phyloP scores from a whole-genome alignment of 441 rosid genomes.

The Theobroma grandiflorum region DNA sequence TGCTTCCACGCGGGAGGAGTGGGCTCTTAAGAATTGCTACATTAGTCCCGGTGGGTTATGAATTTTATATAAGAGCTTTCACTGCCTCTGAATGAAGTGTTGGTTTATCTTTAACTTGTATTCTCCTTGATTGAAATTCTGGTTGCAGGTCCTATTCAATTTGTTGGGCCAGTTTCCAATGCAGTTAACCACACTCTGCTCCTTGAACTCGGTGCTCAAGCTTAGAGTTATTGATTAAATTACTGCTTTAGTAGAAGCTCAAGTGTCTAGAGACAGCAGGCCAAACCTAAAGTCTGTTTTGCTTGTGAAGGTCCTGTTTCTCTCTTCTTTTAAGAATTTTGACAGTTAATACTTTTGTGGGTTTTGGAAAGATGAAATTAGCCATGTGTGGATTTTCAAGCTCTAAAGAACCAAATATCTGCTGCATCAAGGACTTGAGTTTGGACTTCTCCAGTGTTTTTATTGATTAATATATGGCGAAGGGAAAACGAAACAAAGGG shows the following conservation, averaged over 20 bases:
- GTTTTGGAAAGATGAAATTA: not conserved
- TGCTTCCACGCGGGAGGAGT: conserved; percentile 74
- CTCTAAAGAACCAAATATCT: not conserved
- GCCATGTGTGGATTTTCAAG: not conserved
- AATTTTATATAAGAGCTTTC: not conserved
- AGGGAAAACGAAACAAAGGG: no score
- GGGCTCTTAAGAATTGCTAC: conserved; percentile 87
- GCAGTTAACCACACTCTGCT: conserved; percentile 75
- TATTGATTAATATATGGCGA: not conserved
- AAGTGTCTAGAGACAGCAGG: conserved; percentile 10
- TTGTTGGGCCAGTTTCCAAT: conserved; percentile 71
- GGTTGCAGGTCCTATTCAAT: conserved; percentile 92
- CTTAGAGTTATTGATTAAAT: conserved; percentile 32
- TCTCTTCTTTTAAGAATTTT: not conserved
- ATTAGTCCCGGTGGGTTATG: conserved; percentile 85
- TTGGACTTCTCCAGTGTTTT: not conserved
- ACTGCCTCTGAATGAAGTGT: not conserved
- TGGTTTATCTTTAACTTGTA: not conserved
- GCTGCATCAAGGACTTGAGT: not conserved
- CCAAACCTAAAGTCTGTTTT: not conserved
- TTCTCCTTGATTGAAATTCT: not conserved
- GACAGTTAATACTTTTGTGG: not conserved
- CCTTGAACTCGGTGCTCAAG: conserved; percentile 79
- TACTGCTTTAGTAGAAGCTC: conserved; percentile 1
- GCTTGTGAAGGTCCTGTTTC: not conserved